These are phyloP conservation scores for Chlamydomonas sphaeroides DNA, from an alignment of 139 green algal species.

Conservation along the genomic window DNA sequence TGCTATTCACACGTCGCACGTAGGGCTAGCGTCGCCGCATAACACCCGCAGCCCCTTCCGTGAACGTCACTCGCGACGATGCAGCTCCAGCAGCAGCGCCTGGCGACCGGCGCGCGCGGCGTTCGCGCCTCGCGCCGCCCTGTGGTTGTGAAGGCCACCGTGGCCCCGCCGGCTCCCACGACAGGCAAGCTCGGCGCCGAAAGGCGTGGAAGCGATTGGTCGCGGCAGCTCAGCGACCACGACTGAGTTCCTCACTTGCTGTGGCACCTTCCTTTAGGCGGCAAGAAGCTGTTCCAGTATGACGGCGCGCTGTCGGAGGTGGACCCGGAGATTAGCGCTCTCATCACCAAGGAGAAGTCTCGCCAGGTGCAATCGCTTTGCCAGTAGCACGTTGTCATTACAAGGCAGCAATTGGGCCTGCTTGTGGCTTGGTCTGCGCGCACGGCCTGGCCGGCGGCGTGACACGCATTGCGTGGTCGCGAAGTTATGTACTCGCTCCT, in stretches of 20 bases:
- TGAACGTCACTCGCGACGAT: no score
- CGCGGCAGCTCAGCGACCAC: no score
- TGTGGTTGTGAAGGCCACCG: constrained; percentile 30
- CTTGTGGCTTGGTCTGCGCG: not conserved
- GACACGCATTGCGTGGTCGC: not conserved
- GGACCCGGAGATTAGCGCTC: constrained; percentile 81
- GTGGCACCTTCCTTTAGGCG: not conserved
- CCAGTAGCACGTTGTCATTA: no score
- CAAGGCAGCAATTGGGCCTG: not conserved
- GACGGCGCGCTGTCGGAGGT: constrained; percentile 75
- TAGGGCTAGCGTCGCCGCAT: no score
- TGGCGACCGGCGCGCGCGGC: not conserved
- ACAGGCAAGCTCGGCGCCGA: not conserved
- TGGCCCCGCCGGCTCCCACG: constrained; percentile 18
- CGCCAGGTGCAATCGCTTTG: constrained; percentile 71
- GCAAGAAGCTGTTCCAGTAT: constrained; percentile 67
- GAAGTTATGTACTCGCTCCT: not conserved
- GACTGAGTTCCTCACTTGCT: not conserved
- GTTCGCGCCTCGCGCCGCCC: not conserved
- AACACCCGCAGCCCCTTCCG: no score
- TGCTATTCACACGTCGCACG: no score
- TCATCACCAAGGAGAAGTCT: constrained; percentile 88
- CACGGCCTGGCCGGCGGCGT: not conserved
- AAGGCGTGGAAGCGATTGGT: not conserved
- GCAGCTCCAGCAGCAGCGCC: constrained; percentile 37